These are phyloP conservation scores for Drosera spatulata DNA, from an alignment of 179 eudicot species.

Conservation along the genomic window DNA sequence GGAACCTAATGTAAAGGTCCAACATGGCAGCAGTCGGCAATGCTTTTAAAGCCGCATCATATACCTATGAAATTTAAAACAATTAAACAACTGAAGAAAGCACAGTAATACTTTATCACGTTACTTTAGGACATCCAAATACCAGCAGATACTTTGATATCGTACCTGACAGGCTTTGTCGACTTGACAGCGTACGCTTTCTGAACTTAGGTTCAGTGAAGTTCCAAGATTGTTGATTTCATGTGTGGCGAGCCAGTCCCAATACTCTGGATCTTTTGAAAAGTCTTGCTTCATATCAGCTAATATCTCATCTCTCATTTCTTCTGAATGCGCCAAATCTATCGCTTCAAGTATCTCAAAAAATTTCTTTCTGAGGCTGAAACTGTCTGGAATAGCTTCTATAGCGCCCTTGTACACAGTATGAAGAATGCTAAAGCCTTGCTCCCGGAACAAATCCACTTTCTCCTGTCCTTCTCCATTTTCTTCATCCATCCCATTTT, in stretches of 20 bases:
- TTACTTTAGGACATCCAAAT: background rate
- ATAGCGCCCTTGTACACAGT: constrained; percentile 57
- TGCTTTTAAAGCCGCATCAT: constrained; percentile 54
- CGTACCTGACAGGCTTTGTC: constrained; percentile 59
- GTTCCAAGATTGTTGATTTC: constrained; percentile 18
- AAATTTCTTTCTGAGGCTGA: constrained; percentile 52
- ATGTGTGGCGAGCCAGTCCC: constrained; percentile 82
- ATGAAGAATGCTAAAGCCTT: constrained; percentile 47
- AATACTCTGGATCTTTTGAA: constrained; percentile 49
- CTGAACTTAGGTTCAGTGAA: constrained; percentile 18
- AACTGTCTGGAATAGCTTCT: constrained; percentile 62
- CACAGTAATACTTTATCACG: background rate
- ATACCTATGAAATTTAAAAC: constrained; percentile 33
- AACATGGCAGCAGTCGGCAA: constrained; percentile 49
- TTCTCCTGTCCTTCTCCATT: constrained; percentile 20
- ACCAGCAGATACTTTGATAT: background rate
- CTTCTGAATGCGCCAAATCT: constrained; percentile 58
- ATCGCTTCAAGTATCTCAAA: constrained; percentile 69
- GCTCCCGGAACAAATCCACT: constrained; percentile 39
- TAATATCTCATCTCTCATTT: constrained; percentile 58
- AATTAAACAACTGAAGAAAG: background rate
- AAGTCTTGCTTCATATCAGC: constrained; percentile 70
- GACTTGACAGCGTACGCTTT: constrained; percentile 24
- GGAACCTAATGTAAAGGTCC: constrained; percentile 46
- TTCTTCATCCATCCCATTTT: constrained; percentile 10